Percentiles rank a stretch among this genome's conserved stretches.
Evolutionary conservation across 2,329 filamentous ascomycete species (phyloP).

Genomic region (Gnomoniopsis sp.): DNA sequence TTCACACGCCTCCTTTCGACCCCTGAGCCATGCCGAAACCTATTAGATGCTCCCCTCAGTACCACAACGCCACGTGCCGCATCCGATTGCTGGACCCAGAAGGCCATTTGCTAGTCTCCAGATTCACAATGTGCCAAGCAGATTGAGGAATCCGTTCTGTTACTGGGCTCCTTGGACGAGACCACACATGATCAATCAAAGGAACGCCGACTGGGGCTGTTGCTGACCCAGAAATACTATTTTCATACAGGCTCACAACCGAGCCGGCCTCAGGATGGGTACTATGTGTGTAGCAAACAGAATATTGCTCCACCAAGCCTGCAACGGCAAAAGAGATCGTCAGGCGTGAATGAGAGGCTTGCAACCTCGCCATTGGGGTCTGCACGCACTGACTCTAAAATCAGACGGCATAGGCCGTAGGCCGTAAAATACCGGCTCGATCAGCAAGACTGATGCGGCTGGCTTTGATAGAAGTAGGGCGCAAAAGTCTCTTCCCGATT

Average conservation of each 20-base stretch:
- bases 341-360: background rate
- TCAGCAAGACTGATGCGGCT: background rate
- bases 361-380: constrained; percentile 3
- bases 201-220: background rate
- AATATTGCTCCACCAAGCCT: background rate
- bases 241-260: background rate
- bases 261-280: background rate
- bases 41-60: constrained; percentile 9
- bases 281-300: background rate
- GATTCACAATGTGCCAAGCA: background rate
- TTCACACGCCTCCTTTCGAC: constrained; percentile 13
- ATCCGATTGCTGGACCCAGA: constrained; percentile 7
- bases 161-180: background rate
- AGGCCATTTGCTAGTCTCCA: background rate
- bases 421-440: constrained; percentile 6
- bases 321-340: constrained; percentile 10
- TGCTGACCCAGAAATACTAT: background rate
- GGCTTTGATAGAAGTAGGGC: background rate
- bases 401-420: constrained; percentile 1
- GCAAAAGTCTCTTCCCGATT: background rate
- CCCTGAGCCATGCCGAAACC: constrained; percentile 20
- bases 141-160: background rate
- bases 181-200: background rate
- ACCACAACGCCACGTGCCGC: constrained; percentile 15
- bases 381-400: constrained; percentile 1